Evolutionary conservation across 2,329 filamentous ascomycete genomes (phyloP), one percentile per base, ranked within the genome.

Genomic region (Calcarisporium arbuscula): DNA sequence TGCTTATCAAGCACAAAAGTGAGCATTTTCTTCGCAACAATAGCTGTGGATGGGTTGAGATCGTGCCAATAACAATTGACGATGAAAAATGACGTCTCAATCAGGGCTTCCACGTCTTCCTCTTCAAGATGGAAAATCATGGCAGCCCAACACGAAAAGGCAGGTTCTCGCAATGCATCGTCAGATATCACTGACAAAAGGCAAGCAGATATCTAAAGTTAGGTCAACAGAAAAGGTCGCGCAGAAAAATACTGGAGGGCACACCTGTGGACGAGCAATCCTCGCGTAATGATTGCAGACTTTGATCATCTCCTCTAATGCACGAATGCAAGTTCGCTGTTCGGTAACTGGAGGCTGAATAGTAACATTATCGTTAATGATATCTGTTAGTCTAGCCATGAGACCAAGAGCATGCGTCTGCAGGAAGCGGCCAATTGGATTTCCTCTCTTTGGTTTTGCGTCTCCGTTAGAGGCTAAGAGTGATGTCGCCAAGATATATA

Each of bases 81-180:
- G 26, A 95, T 77, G 34, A 89, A 88, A 46, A 96, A 87, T 0
- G 89, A 94, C 38, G 90, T 88, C 53, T 95, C 88, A 8, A 96
- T 66, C 23, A 95, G 71, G 18, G 77, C 70, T 44, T 83, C 80
- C 6, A 95, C 70, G 50, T 95, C 89, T 17, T 88, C 82, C 37
- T 81, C 79, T 8, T 82, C 80, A 30, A 96, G 70, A 33, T 80
- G 75, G 19, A 64, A 73, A 14, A 96, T 72, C 62, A 98, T 80
- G 8, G 80, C 72, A 18, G 77, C 72, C 92, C 92, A 99, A 31
- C 88, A 86, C 5, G 74, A 76, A 49, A 96, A 89, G 3, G 88
- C 85, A 19, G 78, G 69, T 41, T 86, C 72, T 41, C 86, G 79
- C n/a, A 98, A 69, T 30, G 82, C 74, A 28, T 80, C 70, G 32